Conservation (phyloP, 1,284 basidiomycete species). For the Tilletia caries region DNA sequence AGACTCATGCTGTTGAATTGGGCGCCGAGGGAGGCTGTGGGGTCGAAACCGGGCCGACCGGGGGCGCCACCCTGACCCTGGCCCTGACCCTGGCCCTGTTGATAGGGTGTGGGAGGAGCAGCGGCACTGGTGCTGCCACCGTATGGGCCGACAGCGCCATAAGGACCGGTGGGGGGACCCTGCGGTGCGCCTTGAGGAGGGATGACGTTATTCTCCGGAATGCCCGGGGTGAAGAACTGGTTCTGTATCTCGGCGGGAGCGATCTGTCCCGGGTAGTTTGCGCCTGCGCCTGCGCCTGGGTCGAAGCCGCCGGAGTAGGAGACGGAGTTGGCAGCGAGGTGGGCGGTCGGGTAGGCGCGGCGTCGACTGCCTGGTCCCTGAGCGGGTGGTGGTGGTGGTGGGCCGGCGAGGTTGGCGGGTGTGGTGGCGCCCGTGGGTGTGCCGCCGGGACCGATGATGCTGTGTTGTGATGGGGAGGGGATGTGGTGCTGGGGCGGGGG, state of each 20-base stretch:
- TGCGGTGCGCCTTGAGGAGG: background rate
- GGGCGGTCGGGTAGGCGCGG: conserved; percentile 57
- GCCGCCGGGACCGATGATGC: conserved; percentile 22
- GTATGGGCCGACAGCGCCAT: conserved; percentile 15
- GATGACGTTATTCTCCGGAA: conserved; percentile 15
- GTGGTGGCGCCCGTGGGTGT: background rate
- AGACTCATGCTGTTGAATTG: conserved; percentile 58
- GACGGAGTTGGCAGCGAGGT: conserved; percentile 50
- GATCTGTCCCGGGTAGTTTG: conserved; percentile 24
- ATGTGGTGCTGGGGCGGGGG: background rate
- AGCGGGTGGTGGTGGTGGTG: conserved; percentile 52
- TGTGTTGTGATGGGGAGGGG: conserved; percentile 8
- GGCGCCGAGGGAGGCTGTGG: background rate
- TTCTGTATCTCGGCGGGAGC: conserved; percentile 18
- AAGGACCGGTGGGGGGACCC: conserved; percentile 22
- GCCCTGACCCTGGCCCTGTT: too few relatives aligned
- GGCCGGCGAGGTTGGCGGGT: conserved; percentile 3
- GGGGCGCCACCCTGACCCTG: background rate
- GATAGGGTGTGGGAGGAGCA: too few relatives aligned
- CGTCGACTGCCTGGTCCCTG: conserved; percentile 54
- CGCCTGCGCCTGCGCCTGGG: conserved; percentile 48
- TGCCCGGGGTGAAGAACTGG: conserved; percentile 25
- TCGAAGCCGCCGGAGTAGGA: conserved; percentile 54
- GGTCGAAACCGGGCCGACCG: background rate
- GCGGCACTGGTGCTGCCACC: background rate